phyloP scores from a whole-genome alignment of 1,284 basidiomycete genomes.

The Rhodotorula mucilaginosa region DNA sequence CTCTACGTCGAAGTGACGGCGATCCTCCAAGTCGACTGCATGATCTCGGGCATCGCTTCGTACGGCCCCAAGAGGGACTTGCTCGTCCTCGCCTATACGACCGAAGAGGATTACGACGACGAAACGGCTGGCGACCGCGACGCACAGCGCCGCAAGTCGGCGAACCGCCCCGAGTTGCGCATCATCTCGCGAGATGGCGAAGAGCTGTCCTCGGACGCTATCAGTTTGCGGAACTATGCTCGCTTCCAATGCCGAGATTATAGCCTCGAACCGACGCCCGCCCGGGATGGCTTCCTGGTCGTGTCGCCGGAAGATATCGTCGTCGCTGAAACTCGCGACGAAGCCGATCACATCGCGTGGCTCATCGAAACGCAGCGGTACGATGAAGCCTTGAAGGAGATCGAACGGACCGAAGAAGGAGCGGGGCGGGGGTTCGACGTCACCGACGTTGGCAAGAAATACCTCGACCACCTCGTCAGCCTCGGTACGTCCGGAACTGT shows the following conservation, averaged over 20 bases:
- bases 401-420: slow-evolving; percentile 61
- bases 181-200: slow-evolving; percentile 87
- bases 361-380: slow-evolving; percentile 80
- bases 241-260: slow-evolving; percentile 93
- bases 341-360: slow-evolving; percentile 88
- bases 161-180: slow-evolving; percentile 85
- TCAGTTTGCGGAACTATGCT: slow-evolving; percentile 74
- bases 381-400: slow-evolving; percentile 80
- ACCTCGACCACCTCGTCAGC: slow-evolving; percentile 73
- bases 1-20: slow-evolving; percentile 76
- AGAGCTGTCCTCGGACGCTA: slow-evolving; percentile 80
- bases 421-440: slow-evolving; percentile 57
- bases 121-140: slow-evolving; percentile 63
- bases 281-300: slow-evolving; percentile 63
- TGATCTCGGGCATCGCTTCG: slow-evolving; percentile 86
- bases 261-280: slow-evolving; percentile 54
- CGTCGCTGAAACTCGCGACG: slow-evolving; percentile 78
- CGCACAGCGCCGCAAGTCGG: slow-evolving; percentile 65
- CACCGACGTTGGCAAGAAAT: slow-evolving; percentile 74
- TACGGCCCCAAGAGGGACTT: slow-evolving; percentile 62
- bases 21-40: slow-evolving; percentile 90
- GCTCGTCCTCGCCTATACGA: slow-evolving; percentile 71
- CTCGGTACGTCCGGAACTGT: slow-evolving; percentile 58
- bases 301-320: slow-evolving; percentile 82
- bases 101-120: slow-evolving; percentile 54